phyloP scores from a whole-genome alignment of 169 alveolate genomes.

The Cryptosporidium tyzzeri region DNA sequence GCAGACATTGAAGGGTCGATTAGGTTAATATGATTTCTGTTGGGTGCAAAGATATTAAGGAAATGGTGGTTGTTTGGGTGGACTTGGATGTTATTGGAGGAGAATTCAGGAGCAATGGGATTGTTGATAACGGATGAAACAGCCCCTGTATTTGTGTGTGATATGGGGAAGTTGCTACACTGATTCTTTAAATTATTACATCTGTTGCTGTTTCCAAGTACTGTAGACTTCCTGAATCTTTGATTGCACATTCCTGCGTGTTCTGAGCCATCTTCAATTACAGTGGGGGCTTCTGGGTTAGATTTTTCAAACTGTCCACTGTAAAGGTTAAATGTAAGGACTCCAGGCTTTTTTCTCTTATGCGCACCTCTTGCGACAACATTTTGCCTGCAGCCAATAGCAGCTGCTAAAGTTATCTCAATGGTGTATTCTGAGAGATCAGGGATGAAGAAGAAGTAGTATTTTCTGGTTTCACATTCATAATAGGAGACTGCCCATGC shows the following conservation, averaged over 20 bases:
- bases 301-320: slow-evolving; percentile 74
- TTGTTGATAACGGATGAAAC: neutral
- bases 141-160: neutral
- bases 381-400: slow-evolving; percentile 75
- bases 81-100: neutral
- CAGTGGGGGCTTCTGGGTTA: neutral
- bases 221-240: neutral
- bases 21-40: neutral
- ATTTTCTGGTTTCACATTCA: slow-evolving; percentile 73
- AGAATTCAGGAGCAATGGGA: neutral
- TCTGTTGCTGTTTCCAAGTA: neutral
- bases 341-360: slow-evolving; percentile 75
- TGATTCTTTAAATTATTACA: neutral
- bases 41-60: neutral
- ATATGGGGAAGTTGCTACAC: neutral
- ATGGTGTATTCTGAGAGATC: slow-evolving; percentile 66
- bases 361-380: slow-evolving; percentile 76
- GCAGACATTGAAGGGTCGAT: neutral
- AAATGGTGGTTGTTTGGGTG: neutral
- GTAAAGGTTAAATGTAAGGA: slow-evolving; percentile 53
- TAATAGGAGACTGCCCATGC: slow-evolving; percentile 77
- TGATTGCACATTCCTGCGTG: neutral
- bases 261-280: neutral
- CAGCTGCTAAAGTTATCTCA: slow-evolving; percentile 71
- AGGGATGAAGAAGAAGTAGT: slow-evolving; percentile 72